Percentiles rank a stretch among this genome's conserved stretches.
Conservation (phyloP, 208 protist species). For the Lotmaria passim region DNA sequence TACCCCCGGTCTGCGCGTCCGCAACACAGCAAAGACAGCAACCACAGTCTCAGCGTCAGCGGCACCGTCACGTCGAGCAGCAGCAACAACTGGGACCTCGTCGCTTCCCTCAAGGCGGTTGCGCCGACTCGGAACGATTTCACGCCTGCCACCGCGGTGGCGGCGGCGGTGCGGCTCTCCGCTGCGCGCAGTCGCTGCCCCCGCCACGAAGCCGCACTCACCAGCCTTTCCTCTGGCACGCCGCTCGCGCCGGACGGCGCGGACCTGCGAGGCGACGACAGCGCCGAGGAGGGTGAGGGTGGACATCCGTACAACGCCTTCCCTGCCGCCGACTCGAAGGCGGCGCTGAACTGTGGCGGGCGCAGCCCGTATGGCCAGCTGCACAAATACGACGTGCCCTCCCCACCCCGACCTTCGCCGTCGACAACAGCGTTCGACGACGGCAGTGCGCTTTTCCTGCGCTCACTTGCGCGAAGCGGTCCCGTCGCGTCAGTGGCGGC, state of each 20-base stretch:
- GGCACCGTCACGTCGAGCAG: slow-evolving; percentile 5
- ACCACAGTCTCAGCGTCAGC: neutral
- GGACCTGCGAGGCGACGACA: neutral
- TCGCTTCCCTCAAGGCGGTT: neutral
- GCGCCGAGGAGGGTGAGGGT: neutral
- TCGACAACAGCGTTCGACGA: neutral
- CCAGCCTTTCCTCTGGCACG: neutral
- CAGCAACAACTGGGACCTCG: slow-evolving; percentile 3
- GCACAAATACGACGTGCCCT: slow-evolving; percentile 18
- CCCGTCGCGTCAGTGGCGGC: neutral
- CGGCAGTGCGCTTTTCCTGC: neutral
- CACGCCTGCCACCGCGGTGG: slow-evolving; percentile 8
- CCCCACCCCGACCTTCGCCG: neutral
- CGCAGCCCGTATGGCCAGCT: neutral
- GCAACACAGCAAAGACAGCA: neutral
- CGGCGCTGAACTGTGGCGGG: no score
- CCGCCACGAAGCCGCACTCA: slow-evolving; percentile 10
- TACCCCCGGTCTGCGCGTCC: slow-evolving; percentile 9
- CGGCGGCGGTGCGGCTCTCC: slow-evolving; percentile 5
- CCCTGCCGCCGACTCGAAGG: neutral
- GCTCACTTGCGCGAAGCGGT: slow-evolving; percentile 11
- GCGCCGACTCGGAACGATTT: neutral
- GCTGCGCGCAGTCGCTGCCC: neutral
- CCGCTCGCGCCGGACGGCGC: neutral
- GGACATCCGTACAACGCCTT: slow-evolving; percentile 20